Percentiles rank a stretch among this genome's conserved stretches.
These are phyloP conservation scores for Botrytis paeoniae DNA, from an alignment of 2,329 filamentous ascomycete species.

Conservation along the genomic window DNA sequence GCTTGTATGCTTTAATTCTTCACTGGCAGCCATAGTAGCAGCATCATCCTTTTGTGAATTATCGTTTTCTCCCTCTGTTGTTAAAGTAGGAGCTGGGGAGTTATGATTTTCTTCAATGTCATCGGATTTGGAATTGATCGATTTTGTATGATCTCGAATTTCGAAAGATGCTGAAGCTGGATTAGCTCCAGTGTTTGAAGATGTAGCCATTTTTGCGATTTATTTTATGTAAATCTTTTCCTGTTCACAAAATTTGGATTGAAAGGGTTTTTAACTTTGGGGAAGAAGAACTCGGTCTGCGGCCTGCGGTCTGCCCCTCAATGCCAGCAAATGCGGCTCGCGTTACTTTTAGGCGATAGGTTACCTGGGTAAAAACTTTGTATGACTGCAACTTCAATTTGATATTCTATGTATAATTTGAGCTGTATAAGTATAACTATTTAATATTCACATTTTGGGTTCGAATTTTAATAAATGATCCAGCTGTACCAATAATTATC, in stretches of 20 bases:
- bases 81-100: conserved; percentile 30
- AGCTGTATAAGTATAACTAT: background rate
- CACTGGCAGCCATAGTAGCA: conserved; percentile 60
- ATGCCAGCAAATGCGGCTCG: conserved; percentile 16
- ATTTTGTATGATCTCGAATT: conserved; percentile 21
- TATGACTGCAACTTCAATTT: background rate
- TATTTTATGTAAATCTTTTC: background rate
- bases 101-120: conserved; percentile 32
- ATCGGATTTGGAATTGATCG: conserved; percentile 25
- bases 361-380: background rate
- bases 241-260: background rate
- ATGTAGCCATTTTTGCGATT: conserved; percentile 24
- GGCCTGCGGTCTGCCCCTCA: conserved; percentile 17
- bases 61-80: conserved; percentile 25
- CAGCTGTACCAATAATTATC: background rate
- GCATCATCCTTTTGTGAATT: conserved; percentile 50
- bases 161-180: conserved; percentile 19
- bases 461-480: background rate
- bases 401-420: background rate
- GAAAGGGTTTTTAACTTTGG: background rate
- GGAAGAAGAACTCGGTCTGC: conserved; percentile 14
- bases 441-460: background rate
- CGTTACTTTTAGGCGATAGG: background rate
- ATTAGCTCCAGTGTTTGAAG: conserved; percentile 27
- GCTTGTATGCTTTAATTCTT: conserved; percentile 62